Conservation (phyloP, 257 asterid species). For the Ballota nigra region DNA sequence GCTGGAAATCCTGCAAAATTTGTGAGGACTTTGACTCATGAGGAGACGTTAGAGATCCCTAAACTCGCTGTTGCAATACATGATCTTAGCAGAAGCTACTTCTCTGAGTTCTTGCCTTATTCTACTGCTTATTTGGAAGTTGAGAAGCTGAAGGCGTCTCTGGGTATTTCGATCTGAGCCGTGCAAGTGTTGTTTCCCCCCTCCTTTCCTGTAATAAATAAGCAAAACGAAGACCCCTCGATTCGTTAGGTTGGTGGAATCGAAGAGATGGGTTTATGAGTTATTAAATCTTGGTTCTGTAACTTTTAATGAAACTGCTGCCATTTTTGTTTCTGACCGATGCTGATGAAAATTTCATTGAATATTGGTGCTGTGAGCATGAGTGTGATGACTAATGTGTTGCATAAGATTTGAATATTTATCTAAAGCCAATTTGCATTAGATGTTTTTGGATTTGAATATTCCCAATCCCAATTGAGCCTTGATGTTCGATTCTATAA, state of each 20-base stretch:
- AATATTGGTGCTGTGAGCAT: not conserved
- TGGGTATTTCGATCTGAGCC: slow-evolving; percentile 71
- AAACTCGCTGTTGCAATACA: slow-evolving; percentile 83
- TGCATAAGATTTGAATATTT: not conserved
- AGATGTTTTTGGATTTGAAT: not conserved
- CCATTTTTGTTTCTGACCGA: not conserved
- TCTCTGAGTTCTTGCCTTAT: slow-evolving; percentile 79
- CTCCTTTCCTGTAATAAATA: slow-evolving; percentile 25
- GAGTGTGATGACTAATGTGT: not conserved
- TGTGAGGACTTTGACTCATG: slow-evolving; percentile 76
- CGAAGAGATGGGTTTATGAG: not conserved
- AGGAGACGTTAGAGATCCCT: slow-evolving; percentile 85
- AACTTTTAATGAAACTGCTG: not conserved
- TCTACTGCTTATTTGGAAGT: slow-evolving; percentile 92
- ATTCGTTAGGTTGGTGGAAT: not conserved
- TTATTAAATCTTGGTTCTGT: not conserved
- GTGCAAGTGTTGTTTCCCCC: not conserved
- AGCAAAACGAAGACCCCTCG: not conserved
- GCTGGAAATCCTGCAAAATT: slow-evolving; percentile 95
- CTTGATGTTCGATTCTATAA: no score
- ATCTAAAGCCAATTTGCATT: not conserved
- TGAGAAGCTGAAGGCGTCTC: slow-evolving; percentile 79
- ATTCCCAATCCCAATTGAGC: not conserved
- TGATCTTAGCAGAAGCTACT: slow-evolving; percentile 73
- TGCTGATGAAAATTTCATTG: not conserved